Base-by-base conservation (phyloP, 371 early-diverging fungal genomes). In the Phascolomyces articulosus region DNA sequence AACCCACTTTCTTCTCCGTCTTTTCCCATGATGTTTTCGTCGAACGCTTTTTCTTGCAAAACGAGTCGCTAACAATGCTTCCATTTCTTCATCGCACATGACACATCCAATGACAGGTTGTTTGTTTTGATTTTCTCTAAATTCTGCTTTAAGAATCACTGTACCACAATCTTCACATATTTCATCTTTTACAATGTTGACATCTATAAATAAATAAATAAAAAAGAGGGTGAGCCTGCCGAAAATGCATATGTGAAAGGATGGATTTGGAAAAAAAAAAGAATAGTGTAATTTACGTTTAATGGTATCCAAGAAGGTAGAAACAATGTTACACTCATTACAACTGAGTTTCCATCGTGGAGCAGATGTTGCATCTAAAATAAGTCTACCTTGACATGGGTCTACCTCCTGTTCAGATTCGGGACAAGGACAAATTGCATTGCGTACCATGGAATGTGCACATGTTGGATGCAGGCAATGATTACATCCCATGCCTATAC, bases 281-380 rank as follows among this genome's bases (percentile, higher is more conserved):
- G 31, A 31, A 34, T 9, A 34, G 11, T 34, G 34, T 6, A 9
- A 34, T 69, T 64, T 68, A 78, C 78, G 58, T 65, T 82, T 80
- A 20, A 83, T 69, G 1, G 72, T 79, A 58, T 82, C 80, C 24
- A 75, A 65, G 65, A 82, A 82, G 29, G 71, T 63, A 20, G 80
- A 78, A 24, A 82, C 82, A 40, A 82, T 67, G 55, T 79, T 82
- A 67, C 82, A 80, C 62, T 75, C 79, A 62, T 82, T 83, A 58
- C 84, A 83, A 38, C 75, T 73, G 18, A 85, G 55, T 63, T 85
- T 85, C 80, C 83, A 85, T 54, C 80, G 61, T 20, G 85, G 84
- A 16, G 84, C 84, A 2, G 79, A 82, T 2, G 85, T 85, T 4
- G 78, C 83, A 65, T 85, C 84, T n/a, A 85, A 44, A 38, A 83